Base-by-base conservation (phyloP, 805 yeast genomes). In the Wickerhamiella australiensis region DNA sequence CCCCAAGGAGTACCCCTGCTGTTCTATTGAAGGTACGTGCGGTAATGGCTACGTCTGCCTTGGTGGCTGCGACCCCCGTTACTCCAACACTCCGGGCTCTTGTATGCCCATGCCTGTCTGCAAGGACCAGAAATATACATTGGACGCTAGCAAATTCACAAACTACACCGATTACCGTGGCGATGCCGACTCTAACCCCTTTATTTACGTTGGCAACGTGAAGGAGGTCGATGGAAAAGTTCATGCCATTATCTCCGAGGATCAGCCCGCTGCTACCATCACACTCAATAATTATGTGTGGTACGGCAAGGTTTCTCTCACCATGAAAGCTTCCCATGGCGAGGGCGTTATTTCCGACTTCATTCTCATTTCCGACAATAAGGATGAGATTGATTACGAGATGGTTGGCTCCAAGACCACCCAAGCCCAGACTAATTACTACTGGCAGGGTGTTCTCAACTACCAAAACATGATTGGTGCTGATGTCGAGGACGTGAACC, bases 371-470 rank as follows among this genome's bases (percentile, higher is more conserved):
- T 84, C 95, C 6, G 83, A 84, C 62, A 85, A 81, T 38, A 79
- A 84, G 71, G 96, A 87, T 70, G 96, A 88, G 73, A 75, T 87
- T 59, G 96, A 88, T 74, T 79, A 67, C 61, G 96, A 88, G 69
- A 81, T 79, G 57, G 81, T 86, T 54, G 97, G 97, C 52, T 75
- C 75, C 59, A 77, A 82, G 60, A 66, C 84, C 59, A 72, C 73
- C 27, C 62, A 66, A 20, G 84, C 79, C 1, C 88, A 88, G 71
- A 71, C 87, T 23, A 88, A 88, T 68, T 87, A 63, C 72, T 88
- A 84, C 70, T 79, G 76, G 64, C 79, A 82, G 62, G 96, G 90
- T 64, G 65, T 69, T 27, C 69, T 79, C 61, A 76, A 84, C 70
- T 84, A 78, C 65, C 71, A 79, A 29, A 82, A 83, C 63, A 72